Evolutionary conservation across 2,329 filamentous ascomycete species (phyloP).

Genomic region (Claviceps arundinis): DNA sequence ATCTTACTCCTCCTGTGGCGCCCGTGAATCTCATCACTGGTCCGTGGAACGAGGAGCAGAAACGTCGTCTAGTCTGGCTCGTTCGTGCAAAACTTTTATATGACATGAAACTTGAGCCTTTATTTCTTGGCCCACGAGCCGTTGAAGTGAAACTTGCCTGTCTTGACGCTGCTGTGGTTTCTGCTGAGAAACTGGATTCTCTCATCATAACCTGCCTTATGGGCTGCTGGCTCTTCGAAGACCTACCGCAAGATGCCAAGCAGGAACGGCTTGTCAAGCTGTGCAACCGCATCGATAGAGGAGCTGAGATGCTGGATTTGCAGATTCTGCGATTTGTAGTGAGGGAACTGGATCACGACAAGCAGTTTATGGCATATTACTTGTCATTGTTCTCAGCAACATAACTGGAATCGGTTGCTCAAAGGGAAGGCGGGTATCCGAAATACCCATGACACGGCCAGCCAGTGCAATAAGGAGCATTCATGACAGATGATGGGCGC

Average conservation of each 20-base stretch:
- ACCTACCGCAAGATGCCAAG: slow-evolving; percentile 18
- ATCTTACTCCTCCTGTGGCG: slow-evolving; percentile 26
- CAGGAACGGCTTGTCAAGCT: slow-evolving; percentile 14
- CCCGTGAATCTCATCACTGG: slow-evolving; percentile 16
- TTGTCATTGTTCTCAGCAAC: no score
- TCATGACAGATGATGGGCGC: no score
- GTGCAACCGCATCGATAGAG: slow-evolving; percentile 18
- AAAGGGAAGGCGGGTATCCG: no score
- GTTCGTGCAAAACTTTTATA: slow-evolving; percentile 22
- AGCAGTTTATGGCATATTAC: no score
- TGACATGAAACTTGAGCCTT: slow-evolving; percentile 9
- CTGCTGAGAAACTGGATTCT: slow-evolving; percentile 14
- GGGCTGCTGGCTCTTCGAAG: slow-evolving; percentile 13
- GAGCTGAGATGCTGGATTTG: slow-evolving; percentile 10
- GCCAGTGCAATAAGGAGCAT: no score
- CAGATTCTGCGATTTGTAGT: no score
- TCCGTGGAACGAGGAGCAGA: no score
- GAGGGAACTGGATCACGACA: no score
- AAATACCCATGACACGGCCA: no score
- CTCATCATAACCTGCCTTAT: slow-evolving; percentile 20
- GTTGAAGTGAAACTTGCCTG: slow-evolving; percentile 29
- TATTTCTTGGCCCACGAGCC: slow-evolving; percentile 3
- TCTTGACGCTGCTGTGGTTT: slow-evolving; percentile 23
- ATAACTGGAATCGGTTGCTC: no score
- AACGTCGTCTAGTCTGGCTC: slow-evolving; percentile 32